Evolutionary conservation across 768 basidiomycete species (phyloP).

Genomic region (Leccinum imitatum): DNA sequence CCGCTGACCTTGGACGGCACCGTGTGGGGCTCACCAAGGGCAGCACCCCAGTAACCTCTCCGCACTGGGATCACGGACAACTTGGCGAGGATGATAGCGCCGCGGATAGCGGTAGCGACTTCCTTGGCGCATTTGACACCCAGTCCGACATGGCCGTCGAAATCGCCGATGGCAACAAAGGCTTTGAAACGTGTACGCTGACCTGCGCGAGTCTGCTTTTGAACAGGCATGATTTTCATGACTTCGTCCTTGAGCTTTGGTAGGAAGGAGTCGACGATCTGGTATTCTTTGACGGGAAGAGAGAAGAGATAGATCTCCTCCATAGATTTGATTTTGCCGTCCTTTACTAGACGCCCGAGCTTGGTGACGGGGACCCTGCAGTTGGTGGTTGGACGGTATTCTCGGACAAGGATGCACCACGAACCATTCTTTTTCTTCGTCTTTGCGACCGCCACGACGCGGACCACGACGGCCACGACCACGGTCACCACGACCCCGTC

Average conservation of each 20-base stretch:
- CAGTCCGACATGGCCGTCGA: constrained; percentile 97
- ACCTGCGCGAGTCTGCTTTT: constrained; percentile 99
- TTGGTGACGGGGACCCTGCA: constrained; percentile 96
- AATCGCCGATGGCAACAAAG: constrained; percentile 99
- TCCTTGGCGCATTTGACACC: constrained; percentile 99
- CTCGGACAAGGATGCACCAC: constrained; percentile 20
- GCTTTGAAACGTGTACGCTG: constrained; percentile 99
- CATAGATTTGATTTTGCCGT: constrained; percentile 99
- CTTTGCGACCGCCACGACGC: constrained; percentile 96
- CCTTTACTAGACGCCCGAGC: constrained; percentile 97
- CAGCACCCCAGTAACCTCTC: constrained; percentile 99
- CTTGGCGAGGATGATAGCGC: constrained; percentile 98
- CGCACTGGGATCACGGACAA: constrained; percentile 97
- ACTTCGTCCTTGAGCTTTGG: constrained; percentile 99
- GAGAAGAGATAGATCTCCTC: constrained; percentile 99
- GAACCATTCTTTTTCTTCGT: constrained; percentile 99
- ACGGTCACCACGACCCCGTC: constrained; percentile 76
- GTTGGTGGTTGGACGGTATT: constrained; percentile 10
- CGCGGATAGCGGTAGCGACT: constrained; percentile 99
- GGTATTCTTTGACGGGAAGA: constrained; percentile 98
- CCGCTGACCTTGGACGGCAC: constrained; percentile 98
- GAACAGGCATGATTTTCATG: constrained; percentile 99
- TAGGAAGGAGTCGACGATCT: constrained; percentile 99
- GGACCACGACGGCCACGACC: constrained; percentile 72
- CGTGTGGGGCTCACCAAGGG: constrained; percentile 98